Evolutionary conservation across 495 filamentous ascomycete genomes (phyloP).

Genomic region (Jackrogersella multiformis): DNA sequence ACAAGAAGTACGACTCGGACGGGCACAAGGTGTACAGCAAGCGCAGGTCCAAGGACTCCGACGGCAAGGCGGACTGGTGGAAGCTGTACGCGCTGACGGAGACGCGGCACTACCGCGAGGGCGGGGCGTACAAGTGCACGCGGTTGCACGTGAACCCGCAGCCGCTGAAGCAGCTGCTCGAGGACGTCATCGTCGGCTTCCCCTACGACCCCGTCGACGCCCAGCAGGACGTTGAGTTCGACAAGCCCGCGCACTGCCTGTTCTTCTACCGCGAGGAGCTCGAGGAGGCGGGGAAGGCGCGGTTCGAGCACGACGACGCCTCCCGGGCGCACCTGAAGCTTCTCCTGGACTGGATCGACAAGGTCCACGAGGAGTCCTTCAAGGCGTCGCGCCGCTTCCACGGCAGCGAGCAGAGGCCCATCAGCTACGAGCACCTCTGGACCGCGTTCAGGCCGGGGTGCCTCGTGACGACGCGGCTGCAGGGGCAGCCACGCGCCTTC

Average conservation of each 20-base stretch:
- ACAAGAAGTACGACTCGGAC: conserved; percentile 25
- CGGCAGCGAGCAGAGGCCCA: conserved; percentile 38
- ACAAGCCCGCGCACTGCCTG: conserved; percentile 45
- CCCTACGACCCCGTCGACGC: conserved; percentile 29
- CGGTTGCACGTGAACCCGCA: conserved; percentile 31
- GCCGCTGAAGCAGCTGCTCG: conserved; percentile 45
- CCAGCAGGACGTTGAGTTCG: conserved; percentile 44
- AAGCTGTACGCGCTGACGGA: conserved; percentile 29
- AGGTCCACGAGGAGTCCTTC: conserved; percentile 48
- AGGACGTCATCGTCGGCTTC: conserved; percentile 45
- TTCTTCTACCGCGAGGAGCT: conserved; percentile 47
- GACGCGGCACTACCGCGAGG: conserved; percentile 23
- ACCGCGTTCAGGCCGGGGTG: conserved; percentile 44
- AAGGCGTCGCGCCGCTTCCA: conserved; percentile 44
- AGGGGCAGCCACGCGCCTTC: conserved; percentile 45
- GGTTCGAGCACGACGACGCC: conserved; percentile 45
- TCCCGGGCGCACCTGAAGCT: conserved; percentile 43
- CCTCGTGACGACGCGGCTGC: conserved; percentile 41
- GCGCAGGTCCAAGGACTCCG: conserved; percentile 9
- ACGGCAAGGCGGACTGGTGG: conserved; percentile 16
- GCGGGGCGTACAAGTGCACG: conserved; percentile 15
- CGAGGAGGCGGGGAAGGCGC: conserved; percentile 36
- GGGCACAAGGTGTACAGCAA: conserved; percentile 26
- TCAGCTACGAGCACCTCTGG: conserved; percentile 51
- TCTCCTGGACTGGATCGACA: conserved; percentile 49